These are phyloP conservation scores for Psilocybe azurescens DNA, from an alignment of 768 basidiomycete genomes.

Conservation along the genomic window DNA sequence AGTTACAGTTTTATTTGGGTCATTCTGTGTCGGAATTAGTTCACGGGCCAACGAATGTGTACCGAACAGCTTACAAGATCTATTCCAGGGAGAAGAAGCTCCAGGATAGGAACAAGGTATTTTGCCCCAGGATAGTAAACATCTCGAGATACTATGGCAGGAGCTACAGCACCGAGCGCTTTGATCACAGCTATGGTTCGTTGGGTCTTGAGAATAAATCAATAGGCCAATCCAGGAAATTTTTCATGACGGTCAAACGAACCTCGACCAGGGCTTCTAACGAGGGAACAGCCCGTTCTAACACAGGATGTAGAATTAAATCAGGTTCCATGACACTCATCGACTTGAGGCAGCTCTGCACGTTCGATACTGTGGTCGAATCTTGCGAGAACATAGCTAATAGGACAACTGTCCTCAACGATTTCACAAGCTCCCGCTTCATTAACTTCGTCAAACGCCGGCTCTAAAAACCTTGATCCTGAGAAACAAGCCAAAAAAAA, in stretches of 20 bases:
- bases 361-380: slow-evolving; percentile 70
- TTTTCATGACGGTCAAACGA: slow-evolving; percentile 19
- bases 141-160: slow-evolving; percentile 78
- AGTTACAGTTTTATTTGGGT: slow-evolving; percentile 76
- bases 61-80: slow-evolving; percentile 63
- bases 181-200: slow-evolving; percentile 87
- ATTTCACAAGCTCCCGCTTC: slow-evolving; percentile 85
- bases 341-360: slow-evolving; percentile 81
- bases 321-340: slow-evolving; percentile 88
- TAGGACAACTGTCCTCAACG: slow-evolving; percentile 79
- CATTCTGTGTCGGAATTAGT: slow-evolving; percentile 52
- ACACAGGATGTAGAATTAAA: slow-evolving; percentile 77
- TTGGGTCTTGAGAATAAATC: slow-evolving; percentile 61
- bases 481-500: background rate
- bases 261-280: slow-evolving; percentile 91
- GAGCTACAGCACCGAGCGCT: slow-evolving; percentile 80
- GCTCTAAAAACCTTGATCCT: slow-evolving; percentile 41
- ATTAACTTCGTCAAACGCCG: slow-evolving; percentile 80
- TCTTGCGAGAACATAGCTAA: slow-evolving; percentile 94
- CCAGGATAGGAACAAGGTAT: slow-evolving; percentile 78
- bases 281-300: slow-evolving; percentile 86
- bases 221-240: background rate
- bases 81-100: slow-evolving; percentile 84
- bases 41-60: slow-evolving; percentile 1
- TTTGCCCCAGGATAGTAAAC: slow-evolving; percentile 86